Base-by-base conservation (phyloP, 495 filamentous ascomycete genomes). In the Neurospora hispaniola region DNA sequence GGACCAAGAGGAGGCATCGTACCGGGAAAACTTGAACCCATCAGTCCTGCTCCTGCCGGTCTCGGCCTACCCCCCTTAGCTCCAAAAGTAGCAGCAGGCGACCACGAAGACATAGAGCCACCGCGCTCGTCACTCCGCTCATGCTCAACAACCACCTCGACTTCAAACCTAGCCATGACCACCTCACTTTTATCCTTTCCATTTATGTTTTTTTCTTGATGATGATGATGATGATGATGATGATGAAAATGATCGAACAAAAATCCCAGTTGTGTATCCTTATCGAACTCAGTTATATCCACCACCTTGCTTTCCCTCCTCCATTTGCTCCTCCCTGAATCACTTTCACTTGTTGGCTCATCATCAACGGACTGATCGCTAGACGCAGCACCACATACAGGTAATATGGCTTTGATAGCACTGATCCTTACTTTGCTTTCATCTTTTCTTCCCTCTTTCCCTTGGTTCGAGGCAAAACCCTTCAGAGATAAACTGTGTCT, bases 131-230 rank as follows among this genome's bases (percentile, higher is more conserved):
- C 11, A 42, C 11, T 12, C 18, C 44, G 2, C 27, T 31, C 27
- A 31, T 31, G 46, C 46, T 23, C 20, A 27, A 8, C 27, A 2
- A 10, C 46, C 39, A 83, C 78, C 68, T 81, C 78, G 11, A 83
- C 71, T 75, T 83, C 81, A 66, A 83, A 81, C 69, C 71, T 54
- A 16, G 76, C 76, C 27, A 83, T 73, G 3, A 72, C 74, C 4
- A 72, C 71, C 40, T 72, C 70, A 3, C 0, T 42, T 42, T n/a
- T 71, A 16, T 69, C 71, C 59, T 10, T 38, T 3, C 35, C 12
- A 44, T 18, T n/a, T 0, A 27, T 2, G 10, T 59, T 23, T 16
- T 31, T 2, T 31, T 31, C 27, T 31, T 31, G 27, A 31, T 31
- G 1, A 2, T 31, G 27, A 31, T 31, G 27, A 27, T 1, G 2